These are phyloP conservation scores for Vigna hirtella DNA, from an alignment of 306 rosid genomes.

Conservation along the genomic window DNA sequence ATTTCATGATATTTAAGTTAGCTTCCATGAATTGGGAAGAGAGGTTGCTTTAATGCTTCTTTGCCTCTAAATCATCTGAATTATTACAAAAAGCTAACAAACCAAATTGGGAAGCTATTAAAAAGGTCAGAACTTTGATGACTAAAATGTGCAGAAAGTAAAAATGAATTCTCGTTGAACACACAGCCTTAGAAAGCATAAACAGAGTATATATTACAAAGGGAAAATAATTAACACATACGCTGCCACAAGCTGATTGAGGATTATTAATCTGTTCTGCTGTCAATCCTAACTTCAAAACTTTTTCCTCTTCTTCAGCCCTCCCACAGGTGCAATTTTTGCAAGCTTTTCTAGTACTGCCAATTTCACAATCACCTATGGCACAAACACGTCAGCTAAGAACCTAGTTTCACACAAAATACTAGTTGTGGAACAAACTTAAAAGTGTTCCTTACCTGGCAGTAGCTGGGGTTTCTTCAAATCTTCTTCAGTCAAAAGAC, in stretches of 20 bases:
- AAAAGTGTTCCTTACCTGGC: slow-evolving; percentile 54
- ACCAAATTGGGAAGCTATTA: not conserved
- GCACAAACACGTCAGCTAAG: slow-evolving; percentile 43
- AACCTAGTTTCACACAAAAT: slow-evolving; percentile 14
- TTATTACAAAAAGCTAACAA: slow-evolving; percentile 5
- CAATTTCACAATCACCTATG: slow-evolving; percentile 82
- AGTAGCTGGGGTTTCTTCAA: slow-evolving; percentile 76
- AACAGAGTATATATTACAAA: slow-evolving; percentile 1
- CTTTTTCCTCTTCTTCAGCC: slow-evolving; percentile 90
- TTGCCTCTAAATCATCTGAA: slow-evolving; percentile 3
- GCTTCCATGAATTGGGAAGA: not conserved
- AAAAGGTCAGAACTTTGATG: not conserved
- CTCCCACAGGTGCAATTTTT: slow-evolving; percentile 92
- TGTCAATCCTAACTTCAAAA: slow-evolving; percentile 73
- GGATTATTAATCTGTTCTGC: slow-evolving; percentile 80
- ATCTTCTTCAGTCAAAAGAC: slow-evolving; percentile 88
- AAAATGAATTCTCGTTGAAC: slow-evolving; percentile 19
- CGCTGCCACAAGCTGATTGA: slow-evolving; percentile 93
- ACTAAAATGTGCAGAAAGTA: slow-evolving; percentile 1
- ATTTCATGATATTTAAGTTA: not conserved
- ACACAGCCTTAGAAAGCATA: slow-evolving; percentile 5
- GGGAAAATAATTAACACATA: slow-evolving; percentile 44
- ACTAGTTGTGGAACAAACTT: slow-evolving; percentile 30
- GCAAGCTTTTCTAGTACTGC: slow-evolving; percentile 95
- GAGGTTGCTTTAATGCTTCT: not conserved